Percentiles rank a stretch among this genome's conserved stretches.
Evolutionary conservation across 2,329 filamentous ascomycete genomes (phyloP).

Genomic region (Capronia coronata): DNA sequence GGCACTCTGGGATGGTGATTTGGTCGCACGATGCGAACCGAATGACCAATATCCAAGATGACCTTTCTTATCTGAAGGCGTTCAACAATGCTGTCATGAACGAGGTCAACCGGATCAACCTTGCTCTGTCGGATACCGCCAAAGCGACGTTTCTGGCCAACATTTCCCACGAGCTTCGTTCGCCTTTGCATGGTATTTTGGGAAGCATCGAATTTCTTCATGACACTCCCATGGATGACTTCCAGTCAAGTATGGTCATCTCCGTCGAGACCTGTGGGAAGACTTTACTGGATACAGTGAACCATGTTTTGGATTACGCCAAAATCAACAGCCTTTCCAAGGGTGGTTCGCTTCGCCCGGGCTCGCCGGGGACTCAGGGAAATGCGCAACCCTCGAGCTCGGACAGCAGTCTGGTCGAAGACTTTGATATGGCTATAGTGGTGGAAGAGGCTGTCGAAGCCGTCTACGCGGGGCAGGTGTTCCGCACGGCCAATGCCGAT

Average conservation of each 20-base stretch:
- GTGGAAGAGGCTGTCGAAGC: conserved; percentile 45
- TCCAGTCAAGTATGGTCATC: conserved; percentile 37
- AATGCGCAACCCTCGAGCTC: conserved; percentile 8
- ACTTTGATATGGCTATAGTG: conserved; percentile 32
- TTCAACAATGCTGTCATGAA: conserved; percentile 41
- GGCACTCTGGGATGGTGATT: conserved; percentile 43
- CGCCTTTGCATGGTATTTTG: conserved; percentile 40
- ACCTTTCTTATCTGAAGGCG: conserved; percentile 38
- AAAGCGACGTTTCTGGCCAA: conserved; percentile 42
- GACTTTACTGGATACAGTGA: conserved; percentile 41
- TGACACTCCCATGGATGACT: conserved; percentile 36
- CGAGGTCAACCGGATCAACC: conserved; percentile 40
- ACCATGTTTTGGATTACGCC: conserved; percentile 45
- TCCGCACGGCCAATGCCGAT: conserved; percentile 20
- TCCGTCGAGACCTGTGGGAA: conserved; percentile 39
- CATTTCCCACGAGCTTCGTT: conserved; percentile 41
- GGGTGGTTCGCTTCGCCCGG: neutral
- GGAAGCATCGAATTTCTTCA: conserved; percentile 39
- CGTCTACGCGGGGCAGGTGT: conserved; percentile 45
- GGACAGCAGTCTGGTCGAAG: conserved; percentile 28
- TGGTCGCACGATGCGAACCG: conserved; percentile 36
- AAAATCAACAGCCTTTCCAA: conserved; percentile 45
- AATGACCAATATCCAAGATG: conserved; percentile 33
- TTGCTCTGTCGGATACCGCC: conserved; percentile 39
- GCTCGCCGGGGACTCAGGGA: conserved; percentile 2